Conservation (phyloP, 495 filamentous ascomycete genomes). For the Opeltia flavorubescens region DNA sequence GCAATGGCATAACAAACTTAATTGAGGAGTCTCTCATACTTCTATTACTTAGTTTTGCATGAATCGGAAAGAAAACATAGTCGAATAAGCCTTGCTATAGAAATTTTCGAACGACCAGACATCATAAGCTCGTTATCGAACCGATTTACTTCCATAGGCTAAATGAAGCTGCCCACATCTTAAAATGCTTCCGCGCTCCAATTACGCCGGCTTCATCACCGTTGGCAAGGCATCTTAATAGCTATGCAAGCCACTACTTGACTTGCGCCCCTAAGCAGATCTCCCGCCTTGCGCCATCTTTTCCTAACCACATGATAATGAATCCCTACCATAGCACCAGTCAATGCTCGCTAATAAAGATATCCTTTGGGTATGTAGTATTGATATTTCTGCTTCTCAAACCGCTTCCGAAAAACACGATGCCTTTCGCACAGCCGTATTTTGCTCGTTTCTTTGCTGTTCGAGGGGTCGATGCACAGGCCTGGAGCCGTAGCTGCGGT, state of each 20-base stretch:
- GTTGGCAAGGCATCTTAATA: neutral
- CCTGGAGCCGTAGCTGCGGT: neutral
- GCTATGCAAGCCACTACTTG: no score
- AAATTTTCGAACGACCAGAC: no score
- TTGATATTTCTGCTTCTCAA: neutral
- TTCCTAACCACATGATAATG: neutral
- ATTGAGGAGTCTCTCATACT: no score
- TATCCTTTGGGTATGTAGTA: neutral
- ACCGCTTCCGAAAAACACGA: conserved; percentile 1
- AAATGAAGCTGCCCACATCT: no score
- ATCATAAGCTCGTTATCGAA: no score
- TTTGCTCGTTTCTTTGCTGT: neutral
- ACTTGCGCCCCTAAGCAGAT: neutral
- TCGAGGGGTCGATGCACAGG: neutral
- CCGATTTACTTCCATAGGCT: no score
- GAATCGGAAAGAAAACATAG: no score
- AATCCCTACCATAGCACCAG: neutral
- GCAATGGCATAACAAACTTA: no score
- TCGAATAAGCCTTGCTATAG: no score
- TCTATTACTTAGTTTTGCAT: no score
- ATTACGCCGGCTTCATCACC: neutral
- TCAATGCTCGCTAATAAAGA: neutral
- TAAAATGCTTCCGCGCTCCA: neutral
- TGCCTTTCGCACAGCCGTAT: neutral
- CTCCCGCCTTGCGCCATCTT: no score